A percentile compares a stretch with the other conserved stretches of the same genome.
phyloP scores from a whole-genome alignment of 2,329 filamentous ascomycete genomes.

The Lasiodiplodia sp. region DNA sequence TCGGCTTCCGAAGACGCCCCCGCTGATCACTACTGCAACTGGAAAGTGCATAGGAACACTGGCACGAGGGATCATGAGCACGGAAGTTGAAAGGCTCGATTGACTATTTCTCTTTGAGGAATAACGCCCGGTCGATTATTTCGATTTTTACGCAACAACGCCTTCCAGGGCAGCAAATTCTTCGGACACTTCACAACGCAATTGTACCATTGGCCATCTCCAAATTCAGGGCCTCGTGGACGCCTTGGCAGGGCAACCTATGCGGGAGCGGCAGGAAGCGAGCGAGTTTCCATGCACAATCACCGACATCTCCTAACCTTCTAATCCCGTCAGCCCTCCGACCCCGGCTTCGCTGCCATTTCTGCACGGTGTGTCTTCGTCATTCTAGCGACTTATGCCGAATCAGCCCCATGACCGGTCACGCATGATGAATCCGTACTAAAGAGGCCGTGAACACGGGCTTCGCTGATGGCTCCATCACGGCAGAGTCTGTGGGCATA shows the following conservation, averaged over 20 bases:
- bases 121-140: no score
- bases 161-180: no score
- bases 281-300: constrained; percentile 7
- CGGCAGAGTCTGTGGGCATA: not conserved
- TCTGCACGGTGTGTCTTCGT: not conserved
- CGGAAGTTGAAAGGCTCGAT: no score
- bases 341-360: not conserved
- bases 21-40: no score
- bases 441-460: not conserved
- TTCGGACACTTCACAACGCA: not conserved
- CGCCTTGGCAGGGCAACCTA: constrained; percentile 8
- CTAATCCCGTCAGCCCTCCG: not conserved
- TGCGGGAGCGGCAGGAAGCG: constrained; percentile 19
- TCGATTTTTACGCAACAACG: no score
- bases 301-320: constrained; percentile 12
- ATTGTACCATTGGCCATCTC: not conserved
- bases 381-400: not conserved
- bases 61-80: no score
- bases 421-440: constrained; percentile 7
- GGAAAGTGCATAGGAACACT: no score
- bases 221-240: not conserved
- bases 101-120: no score
- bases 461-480: not conserved
- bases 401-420: not conserved
- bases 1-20: no score